Evolutionary conservation across 352 stramenopile genomes (phyloP).

Genomic region (Aphanomyces invadans): DNA sequence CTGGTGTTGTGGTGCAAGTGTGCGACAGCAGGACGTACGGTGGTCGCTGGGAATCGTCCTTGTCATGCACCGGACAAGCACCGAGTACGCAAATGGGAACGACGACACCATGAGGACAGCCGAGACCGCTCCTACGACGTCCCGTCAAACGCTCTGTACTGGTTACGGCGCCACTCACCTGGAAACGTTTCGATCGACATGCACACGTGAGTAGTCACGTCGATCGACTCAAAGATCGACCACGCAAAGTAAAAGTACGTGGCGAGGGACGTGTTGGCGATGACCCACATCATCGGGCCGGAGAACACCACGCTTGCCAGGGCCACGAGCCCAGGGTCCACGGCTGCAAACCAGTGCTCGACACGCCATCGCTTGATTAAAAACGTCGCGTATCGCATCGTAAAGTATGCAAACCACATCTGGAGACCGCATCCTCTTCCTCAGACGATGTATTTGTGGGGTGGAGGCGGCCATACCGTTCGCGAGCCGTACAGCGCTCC

Average conservation of each 20-base stretch:
- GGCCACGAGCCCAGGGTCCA: slow-evolving; percentile 9
- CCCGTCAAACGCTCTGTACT: not conserved
- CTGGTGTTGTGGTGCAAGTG: not conserved
- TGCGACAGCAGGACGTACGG: not conserved
- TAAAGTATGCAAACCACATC: slow-evolving; percentile 18
- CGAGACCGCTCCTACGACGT: not conserved
- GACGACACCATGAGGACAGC: not conserved
- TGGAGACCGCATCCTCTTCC: not conserved
- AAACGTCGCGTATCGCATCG: not conserved
- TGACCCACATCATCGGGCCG: not conserved
- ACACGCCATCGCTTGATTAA: not conserved
- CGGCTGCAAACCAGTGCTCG: not conserved
- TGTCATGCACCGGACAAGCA: not conserved
- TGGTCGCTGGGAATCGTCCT: not conserved
- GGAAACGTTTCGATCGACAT: not conserved
- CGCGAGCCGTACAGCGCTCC: slow-evolving; percentile 5
- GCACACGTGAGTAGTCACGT: not conserved
- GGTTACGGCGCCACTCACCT: not conserved
- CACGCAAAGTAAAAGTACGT: not conserved
- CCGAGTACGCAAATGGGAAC: not conserved
- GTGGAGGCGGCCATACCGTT: not conserved
- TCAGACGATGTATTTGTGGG: not conserved
- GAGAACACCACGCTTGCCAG: not conserved
- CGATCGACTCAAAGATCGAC: not conserved
- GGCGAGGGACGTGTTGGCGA: not conserved